Conservation (phyloP, 2,329 filamentous ascomycete species). For the Botrytis aclada region DNA sequence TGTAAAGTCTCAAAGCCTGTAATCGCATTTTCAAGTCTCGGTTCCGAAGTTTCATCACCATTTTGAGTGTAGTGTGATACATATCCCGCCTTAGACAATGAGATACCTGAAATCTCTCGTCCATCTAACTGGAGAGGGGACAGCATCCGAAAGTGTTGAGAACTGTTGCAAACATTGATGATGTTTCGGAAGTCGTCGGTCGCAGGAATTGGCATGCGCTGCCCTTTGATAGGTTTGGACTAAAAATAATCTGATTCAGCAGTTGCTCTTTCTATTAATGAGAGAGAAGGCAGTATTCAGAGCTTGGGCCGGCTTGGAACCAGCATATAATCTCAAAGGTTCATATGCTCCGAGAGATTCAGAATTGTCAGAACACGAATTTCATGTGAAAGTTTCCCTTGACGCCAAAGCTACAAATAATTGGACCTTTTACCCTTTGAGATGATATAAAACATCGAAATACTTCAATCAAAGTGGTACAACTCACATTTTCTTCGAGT, state of each 20-base stretch:
- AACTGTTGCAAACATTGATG: neutral
- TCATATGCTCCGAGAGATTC: neutral
- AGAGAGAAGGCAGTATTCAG: neutral
- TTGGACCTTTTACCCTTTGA: neutral
- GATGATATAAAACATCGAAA: neutral
- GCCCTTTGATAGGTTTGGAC: neutral
- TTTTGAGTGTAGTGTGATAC: neutral
- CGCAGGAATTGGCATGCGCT: neutral
- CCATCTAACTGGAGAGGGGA: neutral
- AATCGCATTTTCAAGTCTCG: neutral
- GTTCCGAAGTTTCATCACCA: neutral
- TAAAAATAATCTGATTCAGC: neutral
- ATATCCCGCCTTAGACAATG: neutral
- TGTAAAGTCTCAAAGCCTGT: neutral
- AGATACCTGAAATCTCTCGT: neutral
- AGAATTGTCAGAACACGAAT: neutral
- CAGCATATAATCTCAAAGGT: neutral
- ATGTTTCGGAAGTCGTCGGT: neutral
- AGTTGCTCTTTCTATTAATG: neutral
- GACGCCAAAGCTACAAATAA: neutral
- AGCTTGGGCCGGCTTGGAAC: neutral
- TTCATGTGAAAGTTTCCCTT: neutral
- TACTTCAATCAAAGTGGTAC: neutral
- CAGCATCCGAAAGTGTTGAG: neutral
- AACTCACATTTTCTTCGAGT: neutral